Evolutionary conservation across 1,139 yeast genomes (phyloP).

Genomic region (Scheffersomyces lignicola): DNA sequence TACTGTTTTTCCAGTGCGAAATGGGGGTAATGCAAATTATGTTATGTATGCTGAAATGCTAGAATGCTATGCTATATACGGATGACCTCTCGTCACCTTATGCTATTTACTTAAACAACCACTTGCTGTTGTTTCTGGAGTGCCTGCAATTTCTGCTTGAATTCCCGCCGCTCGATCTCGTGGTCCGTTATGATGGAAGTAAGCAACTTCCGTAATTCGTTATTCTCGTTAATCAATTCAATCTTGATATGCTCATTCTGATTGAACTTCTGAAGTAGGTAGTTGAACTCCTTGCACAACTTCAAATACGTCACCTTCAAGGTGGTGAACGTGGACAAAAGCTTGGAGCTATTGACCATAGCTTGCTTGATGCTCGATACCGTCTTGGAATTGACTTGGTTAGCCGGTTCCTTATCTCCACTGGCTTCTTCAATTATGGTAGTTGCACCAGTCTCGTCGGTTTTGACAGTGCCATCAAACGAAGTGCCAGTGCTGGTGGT

Average conservation of each 20-base stretch:
- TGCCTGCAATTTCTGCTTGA: constrained; percentile 3
- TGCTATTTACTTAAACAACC: too few relatives aligned
- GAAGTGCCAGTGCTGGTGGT: not conserved
- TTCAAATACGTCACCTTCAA: constrained; percentile 36
- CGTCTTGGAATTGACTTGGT: constrained; percentile 18
- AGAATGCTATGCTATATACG: not conserved
- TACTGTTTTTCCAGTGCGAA: too few relatives aligned
- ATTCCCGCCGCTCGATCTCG: constrained; percentile 14
- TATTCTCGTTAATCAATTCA: constrained; percentile 36
- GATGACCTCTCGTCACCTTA: too few relatives aligned
- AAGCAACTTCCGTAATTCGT: constrained; percentile 28
- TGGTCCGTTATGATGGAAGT: constrained; percentile 27
- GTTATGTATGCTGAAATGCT: constrained; percentile 1
- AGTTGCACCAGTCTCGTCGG: not conserved
- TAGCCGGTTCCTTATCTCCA: constrained; percentile 4
- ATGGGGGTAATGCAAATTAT: too few relatives aligned
- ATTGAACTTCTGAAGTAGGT: constrained; percentile 32
- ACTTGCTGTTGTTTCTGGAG: too few relatives aligned
- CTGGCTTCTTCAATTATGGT: not conserved
- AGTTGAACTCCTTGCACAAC: constrained; percentile 39
- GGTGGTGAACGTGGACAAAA: constrained; percentile 31
- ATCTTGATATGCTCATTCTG: constrained; percentile 36
- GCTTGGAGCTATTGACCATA: constrained; percentile 31
- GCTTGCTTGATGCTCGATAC: constrained; percentile 26
- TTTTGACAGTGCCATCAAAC: not conserved